Evolutionary conservation across 2,329 filamentous ascomycete species (phyloP).

Genomic region (Domatiomyces catenatus): DNA sequence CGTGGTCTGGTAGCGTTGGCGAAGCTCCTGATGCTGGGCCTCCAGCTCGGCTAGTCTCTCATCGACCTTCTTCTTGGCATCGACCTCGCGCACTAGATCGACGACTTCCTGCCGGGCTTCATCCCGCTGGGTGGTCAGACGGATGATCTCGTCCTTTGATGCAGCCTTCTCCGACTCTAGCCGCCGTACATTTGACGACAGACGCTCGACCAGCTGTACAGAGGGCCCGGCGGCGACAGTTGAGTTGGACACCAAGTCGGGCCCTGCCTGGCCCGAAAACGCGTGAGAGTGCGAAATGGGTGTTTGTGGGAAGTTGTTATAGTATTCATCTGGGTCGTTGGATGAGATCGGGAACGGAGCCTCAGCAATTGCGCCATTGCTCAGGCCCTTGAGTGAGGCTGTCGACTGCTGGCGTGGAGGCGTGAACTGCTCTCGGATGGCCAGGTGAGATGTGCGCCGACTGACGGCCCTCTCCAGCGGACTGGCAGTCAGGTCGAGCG

Average conservation of each 20-base stretch:
- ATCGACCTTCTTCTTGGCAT: slow-evolving; percentile 49
- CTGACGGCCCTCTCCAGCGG: slow-evolving; percentile 23
- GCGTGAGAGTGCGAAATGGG: slow-evolving; percentile 25
- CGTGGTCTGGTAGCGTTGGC: slow-evolving; percentile 72
- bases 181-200: slow-evolving; percentile 82
- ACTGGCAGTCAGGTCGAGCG: slow-evolving; percentile 24
- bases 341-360: slow-evolving; percentile 33
- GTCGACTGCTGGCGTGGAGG: slow-evolving; percentile 35
- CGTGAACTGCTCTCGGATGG: slow-evolving; percentile 20
- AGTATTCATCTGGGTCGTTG: slow-evolving; percentile 35
- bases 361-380: slow-evolving; percentile 26
- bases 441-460: slow-evolving; percentile 26
- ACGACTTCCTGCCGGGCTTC: slow-evolving; percentile 89
- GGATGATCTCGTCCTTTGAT: slow-evolving; percentile 67
- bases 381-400: slow-evolving; percentile 22
- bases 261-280: slow-evolving; percentile 43
- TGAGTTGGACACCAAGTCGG: slow-evolving; percentile 77
- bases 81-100: slow-evolving; percentile 69
- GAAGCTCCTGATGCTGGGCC: slow-evolving; percentile 50
- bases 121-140: slow-evolving; percentile 73
- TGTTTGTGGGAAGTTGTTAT: slow-evolving; percentile 21
- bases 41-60: slow-evolving; percentile 50
- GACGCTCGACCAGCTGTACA: slow-evolving; percentile 87
- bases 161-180: slow-evolving; percentile 85
- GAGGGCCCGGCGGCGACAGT: slow-evolving; percentile 82